Evolutionary conservation across 441 rosid genomes (phyloP).

Genomic region (Croton laevigatus): DNA sequence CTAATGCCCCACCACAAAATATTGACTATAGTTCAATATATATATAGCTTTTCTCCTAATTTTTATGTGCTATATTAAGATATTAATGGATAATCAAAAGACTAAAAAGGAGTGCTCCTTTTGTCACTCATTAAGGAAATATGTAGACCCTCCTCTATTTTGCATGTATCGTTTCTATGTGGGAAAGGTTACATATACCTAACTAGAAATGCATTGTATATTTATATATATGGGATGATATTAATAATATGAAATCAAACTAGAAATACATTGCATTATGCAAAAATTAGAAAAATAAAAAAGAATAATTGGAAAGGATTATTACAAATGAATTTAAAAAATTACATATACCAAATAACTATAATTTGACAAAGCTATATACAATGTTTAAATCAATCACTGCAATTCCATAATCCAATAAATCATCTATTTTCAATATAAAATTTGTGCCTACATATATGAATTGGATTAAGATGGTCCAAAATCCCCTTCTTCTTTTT

Average conservation of each 20-base stretch:
- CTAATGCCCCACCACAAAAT: not conserved
- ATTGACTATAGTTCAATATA: not conserved
- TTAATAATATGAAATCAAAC: not conserved
- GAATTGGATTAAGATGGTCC: no score
- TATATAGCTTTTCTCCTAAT: not conserved
- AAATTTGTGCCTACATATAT: no score
- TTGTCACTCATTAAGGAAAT: constrained; percentile 6
- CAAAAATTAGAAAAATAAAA: no score
- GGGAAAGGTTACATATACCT: not conserved
- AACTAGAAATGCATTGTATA: not conserved
- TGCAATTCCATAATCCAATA: no score
- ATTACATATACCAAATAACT: no score
- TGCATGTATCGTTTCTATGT: not conserved
- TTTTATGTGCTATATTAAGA: not conserved
- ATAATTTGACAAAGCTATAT: no score
- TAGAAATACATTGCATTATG: no score
- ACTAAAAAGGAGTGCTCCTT: constrained; percentile 1
- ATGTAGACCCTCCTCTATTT: not conserved
- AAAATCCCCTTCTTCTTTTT: no score
- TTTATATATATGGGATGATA: not conserved
- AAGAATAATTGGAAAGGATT: no score
- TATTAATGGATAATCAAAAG: not conserved
- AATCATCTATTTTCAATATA: no score
- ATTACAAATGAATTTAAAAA: no score
- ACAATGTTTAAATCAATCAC: no score